These are phyloP conservation scores for Blastocystis sp. DNA, from an alignment of 352 stramenopile species.

Conservation along the genomic window DNA sequence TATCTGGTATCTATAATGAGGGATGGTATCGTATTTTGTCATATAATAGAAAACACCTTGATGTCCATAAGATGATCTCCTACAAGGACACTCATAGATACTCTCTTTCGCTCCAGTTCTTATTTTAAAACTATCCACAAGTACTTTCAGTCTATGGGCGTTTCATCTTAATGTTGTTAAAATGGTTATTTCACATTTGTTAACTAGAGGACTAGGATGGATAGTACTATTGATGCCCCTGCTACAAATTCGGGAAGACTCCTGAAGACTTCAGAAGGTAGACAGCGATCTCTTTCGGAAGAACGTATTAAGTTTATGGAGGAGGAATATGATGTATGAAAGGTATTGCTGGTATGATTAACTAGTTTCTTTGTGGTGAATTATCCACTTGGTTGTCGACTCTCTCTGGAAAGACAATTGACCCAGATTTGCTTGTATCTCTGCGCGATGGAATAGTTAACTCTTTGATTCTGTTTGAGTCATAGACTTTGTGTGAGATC, in stretches of 20 bases:
- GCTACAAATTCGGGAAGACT: slow-evolving; percentile 22
- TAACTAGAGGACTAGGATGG: not conserved
- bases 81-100: no score
- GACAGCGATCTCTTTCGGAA: slow-evolving; percentile 34
- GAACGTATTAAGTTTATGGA: slow-evolving; percentile 48
- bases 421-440: slow-evolving; percentile 14
- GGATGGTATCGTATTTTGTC: no score
- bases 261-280: slow-evolving; percentile 52
- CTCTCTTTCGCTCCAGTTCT: no score
- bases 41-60: no score
- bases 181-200: no score
- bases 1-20: no score
- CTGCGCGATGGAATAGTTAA: slow-evolving; percentile 43
- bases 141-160: no score
- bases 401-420: slow-evolving; percentile 18
- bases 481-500: slow-evolving; percentile 50
- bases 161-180: no score
- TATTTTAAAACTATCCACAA: no score
- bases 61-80: no score
- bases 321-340: slow-evolving; percentile 53
- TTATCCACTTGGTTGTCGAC: slow-evolving; percentile 15
- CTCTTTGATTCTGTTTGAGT: not conserved
- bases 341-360: not conserved
- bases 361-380: slow-evolving; percentile 48
- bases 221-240: not conserved